Evolutionary conservation across 176 grass and related monocot genomes (phyloP), one percentile per base, ranked within the genome.

Genomic region (Panicum miliaceum): DNA sequence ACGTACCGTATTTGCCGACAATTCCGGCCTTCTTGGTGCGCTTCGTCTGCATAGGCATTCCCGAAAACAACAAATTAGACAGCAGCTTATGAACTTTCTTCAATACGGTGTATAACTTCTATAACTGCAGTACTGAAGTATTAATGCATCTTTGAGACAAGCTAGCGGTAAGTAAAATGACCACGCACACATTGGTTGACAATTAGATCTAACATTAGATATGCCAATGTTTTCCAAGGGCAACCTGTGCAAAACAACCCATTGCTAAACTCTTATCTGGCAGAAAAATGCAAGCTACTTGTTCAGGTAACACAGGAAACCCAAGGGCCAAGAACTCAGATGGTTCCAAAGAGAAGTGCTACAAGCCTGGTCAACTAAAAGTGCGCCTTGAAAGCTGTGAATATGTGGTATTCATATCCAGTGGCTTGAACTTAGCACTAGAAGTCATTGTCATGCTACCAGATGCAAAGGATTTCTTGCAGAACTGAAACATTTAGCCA

Each of bases 1-100:
- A 53, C 3, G 38, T 88, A 94, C 95, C 95, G 41, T 97, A 97
- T 88, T 97, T 97, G 75, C 95, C 95, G 40, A 91, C 89, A 35
- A 97, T 94, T 72, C 92, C 95, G 0, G 90, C 95, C 90, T 97
- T 97, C 90, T 97, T 97, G 71, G 95, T 97, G 60, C 90, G 92
- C 88, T 97, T 97, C 4, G 92, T 94, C 95, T 97, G 79, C 51
- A 65, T 46, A 77, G 14, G 78, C 20, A 86, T 43, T 40, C 54
- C 64, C 90, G 29, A 34, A 77, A 73, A 46, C n/a, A 86, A 76
- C 11, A 84, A 12, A 66, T 88, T 79, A 79, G 20, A 71, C 26
- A 50, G 16, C 35, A 40, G 51, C n/a, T 65, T 19, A 36, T 47
- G 13, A 46, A 43, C 5, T 18, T 32, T 8, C 10, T 68, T 38